These are phyloP conservation scores for Apiotrichum porosum DNA, from an alignment of 1,284 basidiomycete genomes.

Conservation along the genomic window DNA sequence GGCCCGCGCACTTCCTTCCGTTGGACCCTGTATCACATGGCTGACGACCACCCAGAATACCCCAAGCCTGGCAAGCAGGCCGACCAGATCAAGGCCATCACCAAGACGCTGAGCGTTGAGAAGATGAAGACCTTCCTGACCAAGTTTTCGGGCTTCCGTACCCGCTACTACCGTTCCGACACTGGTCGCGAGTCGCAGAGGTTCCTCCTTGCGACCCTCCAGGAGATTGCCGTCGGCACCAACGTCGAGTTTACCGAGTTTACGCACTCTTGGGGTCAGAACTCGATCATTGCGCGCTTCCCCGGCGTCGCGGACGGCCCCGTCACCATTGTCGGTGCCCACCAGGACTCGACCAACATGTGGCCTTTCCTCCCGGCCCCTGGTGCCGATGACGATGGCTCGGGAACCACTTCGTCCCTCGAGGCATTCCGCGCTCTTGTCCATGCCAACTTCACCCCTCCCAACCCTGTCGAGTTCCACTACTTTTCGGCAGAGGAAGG, in stretches of 20 bases:
- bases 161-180: slow-evolving; percentile 55
- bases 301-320: slow-evolving; percentile 33
- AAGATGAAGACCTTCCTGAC: slow-evolving; percentile 59
- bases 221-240: slow-evolving; percentile 63
- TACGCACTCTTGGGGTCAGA: slow-evolving; percentile 85
- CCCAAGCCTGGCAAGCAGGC: slow-evolving; percentile 38
- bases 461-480: slow-evolving; percentile 78
- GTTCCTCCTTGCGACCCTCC: slow-evolving; percentile 73
- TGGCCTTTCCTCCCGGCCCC: slow-evolving; percentile 86
- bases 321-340: slow-evolving; percentile 65
- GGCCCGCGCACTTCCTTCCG: too few relatives aligned
- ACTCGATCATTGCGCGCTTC: slow-evolving; percentile 69
- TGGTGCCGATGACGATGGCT: slow-evolving; percentile 73
- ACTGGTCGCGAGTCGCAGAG: slow-evolving; percentile 68
- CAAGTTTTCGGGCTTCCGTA: slow-evolving; percentile 58
- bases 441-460: slow-evolving; percentile 69
- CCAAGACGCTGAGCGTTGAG: slow-evolving; percentile 36
- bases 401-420: slow-evolving; percentile 85
- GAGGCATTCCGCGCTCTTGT: slow-evolving; percentile 82
- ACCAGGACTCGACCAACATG: slow-evolving; percentile 86
- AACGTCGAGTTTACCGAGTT: slow-evolving; percentile 73
- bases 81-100: slow-evolving; percentile 35
- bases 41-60: slow-evolving; percentile 26
- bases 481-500: slow-evolving; percentile 95
- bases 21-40: background rate